Evolutionary conservation across 345 rosid species (phyloP).

Genomic region (Diplotaxis tenuifolia): DNA sequence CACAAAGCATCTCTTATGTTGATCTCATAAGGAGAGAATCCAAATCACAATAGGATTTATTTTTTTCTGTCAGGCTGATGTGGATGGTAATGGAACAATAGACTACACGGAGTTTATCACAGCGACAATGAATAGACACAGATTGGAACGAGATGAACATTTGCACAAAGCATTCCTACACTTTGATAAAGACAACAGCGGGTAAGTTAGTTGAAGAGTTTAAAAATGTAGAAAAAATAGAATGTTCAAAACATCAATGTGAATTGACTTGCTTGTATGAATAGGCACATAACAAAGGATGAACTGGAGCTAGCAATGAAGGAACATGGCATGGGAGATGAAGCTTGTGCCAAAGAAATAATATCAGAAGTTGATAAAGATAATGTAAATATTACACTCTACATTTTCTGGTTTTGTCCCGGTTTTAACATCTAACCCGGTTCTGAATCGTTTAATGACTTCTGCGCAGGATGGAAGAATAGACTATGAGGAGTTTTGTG

Average conservation of each 20-base stretch:
- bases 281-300: constrained; percentile 62
- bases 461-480: constrained; percentile 68
- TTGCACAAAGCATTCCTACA: background rate
- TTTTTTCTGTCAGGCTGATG: background rate
- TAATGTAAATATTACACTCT: background rate
- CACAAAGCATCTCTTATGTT: background rate
- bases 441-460: constrained; percentile 12
- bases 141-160: background rate
- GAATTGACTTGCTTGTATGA: background rate
- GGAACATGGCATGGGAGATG: constrained; percentile 81
- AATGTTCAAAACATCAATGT: background rate
- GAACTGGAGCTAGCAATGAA: constrained; percentile 74
- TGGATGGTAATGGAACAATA: background rate
- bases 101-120: background rate
- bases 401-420: background rate
- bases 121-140: background rate
- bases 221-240: background rate
- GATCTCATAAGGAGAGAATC: background rate
- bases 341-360: constrained; percentile 55
- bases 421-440: background rate
- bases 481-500: constrained; percentile 77
- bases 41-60: background rate
- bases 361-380: constrained; percentile 60
- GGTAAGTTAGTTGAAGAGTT: background rate
- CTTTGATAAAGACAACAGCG: background rate